These are phyloP conservation scores for Penicillium fimorum DNA, from an alignment of 495 filamentous ascomycete species.

Conservation along the genomic window DNA sequence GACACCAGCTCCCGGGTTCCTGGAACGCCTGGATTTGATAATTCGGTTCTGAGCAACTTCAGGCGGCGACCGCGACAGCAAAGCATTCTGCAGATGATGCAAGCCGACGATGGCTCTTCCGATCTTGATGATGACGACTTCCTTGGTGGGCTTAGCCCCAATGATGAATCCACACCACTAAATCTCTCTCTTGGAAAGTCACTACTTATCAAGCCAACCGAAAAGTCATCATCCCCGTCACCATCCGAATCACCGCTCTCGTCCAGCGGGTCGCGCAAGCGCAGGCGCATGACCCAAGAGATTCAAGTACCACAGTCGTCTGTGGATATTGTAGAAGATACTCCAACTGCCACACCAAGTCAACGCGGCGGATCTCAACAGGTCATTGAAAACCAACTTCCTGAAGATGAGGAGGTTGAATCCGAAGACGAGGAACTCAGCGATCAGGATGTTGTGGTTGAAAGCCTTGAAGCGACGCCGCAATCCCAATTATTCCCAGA, in stretches of 20 bases:
- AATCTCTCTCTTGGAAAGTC: slow-evolving; percentile 41
- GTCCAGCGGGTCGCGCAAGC: slow-evolving; percentile 37
- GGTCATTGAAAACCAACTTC: neutral
- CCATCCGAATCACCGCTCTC: slow-evolving; percentile 25
- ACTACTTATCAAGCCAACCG: slow-evolving; percentile 21
- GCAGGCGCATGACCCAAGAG: slow-evolving; percentile 29
- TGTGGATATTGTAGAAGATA: slow-evolving; percentile 21
- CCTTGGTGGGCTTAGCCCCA: slow-evolving; percentile 58
- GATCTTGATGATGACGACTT: slow-evolving; percentile 53
- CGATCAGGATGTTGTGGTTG: neutral
- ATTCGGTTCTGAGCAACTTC: slow-evolving; percentile 58
- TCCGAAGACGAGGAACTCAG: neutral
- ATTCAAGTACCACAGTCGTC: slow-evolving; percentile 25
- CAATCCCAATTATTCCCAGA: slow-evolving; percentile 29
- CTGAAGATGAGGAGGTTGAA: neutral
- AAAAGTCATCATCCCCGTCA: slow-evolving; percentile 21
- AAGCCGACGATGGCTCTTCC: slow-evolving; percentile 49
- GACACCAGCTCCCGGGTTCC: slow-evolving; percentile 41
- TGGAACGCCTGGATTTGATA: slow-evolving; percentile 56
- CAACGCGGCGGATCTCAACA: neutral
- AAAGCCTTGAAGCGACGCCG: slow-evolving; percentile 14
- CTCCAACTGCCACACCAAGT: slow-evolving; percentile 4
- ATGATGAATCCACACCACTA: slow-evolving; percentile 66
- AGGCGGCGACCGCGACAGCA: slow-evolving; percentile 63
- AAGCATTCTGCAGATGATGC: slow-evolving; percentile 65